Conservation (phyloP, 176 grass and related monocot species). For the Panicum miliaceum region DNA sequence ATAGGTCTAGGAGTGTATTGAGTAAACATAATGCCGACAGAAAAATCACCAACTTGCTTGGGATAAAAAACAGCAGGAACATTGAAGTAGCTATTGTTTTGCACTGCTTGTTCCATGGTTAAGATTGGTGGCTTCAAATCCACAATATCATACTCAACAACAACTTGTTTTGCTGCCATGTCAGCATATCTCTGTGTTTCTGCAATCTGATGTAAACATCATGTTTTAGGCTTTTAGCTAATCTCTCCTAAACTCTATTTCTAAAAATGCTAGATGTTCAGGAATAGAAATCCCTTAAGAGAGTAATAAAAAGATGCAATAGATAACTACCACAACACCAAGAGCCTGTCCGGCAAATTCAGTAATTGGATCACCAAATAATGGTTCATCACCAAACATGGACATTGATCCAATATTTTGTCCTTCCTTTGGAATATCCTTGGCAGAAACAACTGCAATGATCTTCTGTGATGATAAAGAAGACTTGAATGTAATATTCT, state of each 20-base stretch:
- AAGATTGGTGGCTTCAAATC: conserved; percentile 68
- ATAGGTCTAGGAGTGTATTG: neutral
- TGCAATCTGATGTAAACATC: conserved; percentile 60
- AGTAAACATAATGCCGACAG: conserved; percentile 59
- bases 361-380: conserved; percentile 68
- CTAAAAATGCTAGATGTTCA: neutral
- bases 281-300: neutral
- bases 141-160: conserved; percentile 60
- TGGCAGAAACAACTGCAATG: conserved; percentile 50
- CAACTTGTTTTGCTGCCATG: conserved; percentile 69
- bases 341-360: conserved; percentile 76
- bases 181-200: conserved; percentile 75
- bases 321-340: conserved; percentile 65
- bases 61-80: conserved; percentile 46
- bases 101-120: conserved; percentile 70
- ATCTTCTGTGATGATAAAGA: conserved; percentile 65
- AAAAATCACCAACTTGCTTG: conserved; percentile 72
- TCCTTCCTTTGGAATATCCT: conserved; percentile 75
- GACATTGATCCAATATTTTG: conserved; percentile 54
- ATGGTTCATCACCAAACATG: conserved; percentile 60
- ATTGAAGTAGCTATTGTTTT: conserved; percentile 54
- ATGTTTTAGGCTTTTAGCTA: neutral
- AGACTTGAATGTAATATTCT: conserved; percentile 63
- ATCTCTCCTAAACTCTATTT: neutral
- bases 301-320: neutral